These are phyloP conservation scores for Lachancea nothofagi DNA, from an alignment of 805 yeast species.

Conservation along the genomic window DNA sequence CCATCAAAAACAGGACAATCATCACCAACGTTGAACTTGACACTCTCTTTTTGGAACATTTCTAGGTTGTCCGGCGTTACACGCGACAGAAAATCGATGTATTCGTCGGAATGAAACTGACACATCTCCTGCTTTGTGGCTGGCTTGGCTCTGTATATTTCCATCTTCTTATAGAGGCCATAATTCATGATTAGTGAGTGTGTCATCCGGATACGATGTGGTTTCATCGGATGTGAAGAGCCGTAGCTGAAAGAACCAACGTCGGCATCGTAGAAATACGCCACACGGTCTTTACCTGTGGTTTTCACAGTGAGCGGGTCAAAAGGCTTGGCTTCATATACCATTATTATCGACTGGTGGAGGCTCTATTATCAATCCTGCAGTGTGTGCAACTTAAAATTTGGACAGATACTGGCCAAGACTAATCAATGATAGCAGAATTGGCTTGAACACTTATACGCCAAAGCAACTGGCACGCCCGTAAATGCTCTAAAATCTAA, in stretches of 20 bases:
- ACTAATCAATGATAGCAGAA: not conserved
- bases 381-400: not conserved
- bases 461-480: too few species aligned
- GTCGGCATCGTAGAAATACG: slow-evolving; percentile 82
- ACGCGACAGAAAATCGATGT: slow-evolving; percentile 65
- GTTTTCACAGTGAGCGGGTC: slow-evolving; percentile 55
- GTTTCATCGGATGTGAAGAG: slow-evolving; percentile 98
- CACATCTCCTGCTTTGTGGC: slow-evolving; percentile 78
- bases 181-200: slow-evolving; percentile 85
- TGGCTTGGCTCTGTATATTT: slow-evolving; percentile 72
- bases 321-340: slow-evolving; percentile 52
- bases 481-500: too few species aligned
- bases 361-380: too few species aligned
- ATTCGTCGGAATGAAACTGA: slow-evolving; percentile 84
- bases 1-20: slow-evolving; percentile 97
- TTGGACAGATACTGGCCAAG: too few species aligned
- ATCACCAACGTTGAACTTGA: slow-evolving; percentile 83
- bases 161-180: slow-evolving; percentile 85
- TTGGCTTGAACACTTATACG: not conserved
- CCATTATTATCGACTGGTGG: slow-evolving; percentile 31
- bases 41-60: slow-evolving; percentile 44
- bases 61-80: slow-evolving; percentile 69
- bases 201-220: slow-evolving; percentile 86
- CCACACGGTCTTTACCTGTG: slow-evolving; percentile 51
- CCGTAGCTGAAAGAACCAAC: slow-evolving; percentile 98